Evolutionary conservation across 1,284 basidiomycete genomes (phyloP).

Genomic region (Stereum hirsutum): DNA sequence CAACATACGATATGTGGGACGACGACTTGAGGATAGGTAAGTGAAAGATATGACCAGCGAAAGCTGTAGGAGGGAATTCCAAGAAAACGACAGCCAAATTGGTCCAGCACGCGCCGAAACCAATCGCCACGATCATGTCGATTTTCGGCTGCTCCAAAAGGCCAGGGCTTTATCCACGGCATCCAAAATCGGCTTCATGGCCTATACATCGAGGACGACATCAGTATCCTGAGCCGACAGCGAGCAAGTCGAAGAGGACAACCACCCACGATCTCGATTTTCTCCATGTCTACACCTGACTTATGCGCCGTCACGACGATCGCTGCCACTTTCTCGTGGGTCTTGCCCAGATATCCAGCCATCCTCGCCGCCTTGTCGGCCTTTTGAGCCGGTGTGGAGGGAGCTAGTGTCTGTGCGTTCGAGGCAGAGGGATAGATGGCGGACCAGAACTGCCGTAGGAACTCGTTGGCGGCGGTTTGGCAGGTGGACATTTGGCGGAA

Average conservation of each 20-base stretch:
- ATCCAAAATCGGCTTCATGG: slow-evolving; percentile 70
- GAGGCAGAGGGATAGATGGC: slow-evolving; percentile 73
- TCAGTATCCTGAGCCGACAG: slow-evolving; percentile 5
- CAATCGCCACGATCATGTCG: no score
- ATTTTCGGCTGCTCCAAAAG: slow-evolving; percentile 35
- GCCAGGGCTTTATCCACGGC: slow-evolving; percentile 73
- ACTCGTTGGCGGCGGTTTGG: slow-evolving; percentile 92
- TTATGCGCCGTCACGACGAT: slow-evolving; percentile 57
- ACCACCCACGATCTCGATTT: slow-evolving; percentile 60
- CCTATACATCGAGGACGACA: slow-evolving; percentile 32
- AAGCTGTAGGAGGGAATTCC: no score
- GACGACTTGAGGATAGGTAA: no score
- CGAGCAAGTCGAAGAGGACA: neutral
- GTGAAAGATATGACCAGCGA: no score
- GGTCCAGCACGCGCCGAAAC: no score
- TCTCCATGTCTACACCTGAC: slow-evolving; percentile 52
- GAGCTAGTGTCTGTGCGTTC: slow-evolving; percentile 38
- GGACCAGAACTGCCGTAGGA: slow-evolving; percentile 93
- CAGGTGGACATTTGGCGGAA: slow-evolving; percentile 80
- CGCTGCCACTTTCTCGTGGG: slow-evolving; percentile 72
- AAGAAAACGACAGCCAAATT: no score
- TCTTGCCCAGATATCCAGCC: slow-evolving; percentile 72
- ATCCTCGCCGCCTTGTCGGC: slow-evolving; percentile 77
- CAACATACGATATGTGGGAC: no score
- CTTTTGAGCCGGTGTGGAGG: slow-evolving; percentile 52